Evolutionary conservation across 768 basidiomycete genomes (phyloP).

Genomic region (Amanita subjunquillea): DNA sequence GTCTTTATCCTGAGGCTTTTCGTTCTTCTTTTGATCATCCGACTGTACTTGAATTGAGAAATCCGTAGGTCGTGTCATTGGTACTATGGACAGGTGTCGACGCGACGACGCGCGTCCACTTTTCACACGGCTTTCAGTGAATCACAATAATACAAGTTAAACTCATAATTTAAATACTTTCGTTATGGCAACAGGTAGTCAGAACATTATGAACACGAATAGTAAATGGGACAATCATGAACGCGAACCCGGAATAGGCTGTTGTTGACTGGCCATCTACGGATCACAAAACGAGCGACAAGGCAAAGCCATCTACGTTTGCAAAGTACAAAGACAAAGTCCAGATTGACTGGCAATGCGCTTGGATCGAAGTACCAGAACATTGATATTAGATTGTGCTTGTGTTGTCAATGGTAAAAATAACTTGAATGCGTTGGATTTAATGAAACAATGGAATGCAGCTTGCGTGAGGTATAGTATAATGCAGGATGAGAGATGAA

Average conservation of each 20-base stretch:
- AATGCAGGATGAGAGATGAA: neutral
- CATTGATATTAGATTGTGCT: constrained; percentile 2
- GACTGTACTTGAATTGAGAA: constrained; percentile 56
- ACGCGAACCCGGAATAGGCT: neutral
- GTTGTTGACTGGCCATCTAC: neutral
- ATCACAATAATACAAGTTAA: neutral
- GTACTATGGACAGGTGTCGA: constrained; percentile 1
- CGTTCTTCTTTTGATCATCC: constrained; percentile 69
- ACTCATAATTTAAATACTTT: neutral
- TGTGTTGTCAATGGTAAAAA: neutral
- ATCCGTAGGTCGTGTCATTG: constrained; percentile 52
- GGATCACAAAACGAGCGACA: constrained; percentile 1
- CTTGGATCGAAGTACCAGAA: constrained; percentile 1
- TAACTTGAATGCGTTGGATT: neutral
- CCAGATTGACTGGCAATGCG: neutral
- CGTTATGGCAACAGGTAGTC: neutral
- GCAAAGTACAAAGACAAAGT: neutral
- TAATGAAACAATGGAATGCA: constrained; percentile 4
- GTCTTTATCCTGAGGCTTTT: constrained; percentile 35
- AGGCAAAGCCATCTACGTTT: neutral
- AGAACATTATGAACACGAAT: constrained; percentile 5
- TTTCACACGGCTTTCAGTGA: constrained; percentile 19
- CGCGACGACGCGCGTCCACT: constrained; percentile 38
- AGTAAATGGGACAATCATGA: neutral
- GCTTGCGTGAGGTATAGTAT: constrained; percentile 3